These are phyloP conservation scores for Farysia itapuensis DNA, from an alignment of 1,284 basidiomycete species.

Conservation along the genomic window DNA sequence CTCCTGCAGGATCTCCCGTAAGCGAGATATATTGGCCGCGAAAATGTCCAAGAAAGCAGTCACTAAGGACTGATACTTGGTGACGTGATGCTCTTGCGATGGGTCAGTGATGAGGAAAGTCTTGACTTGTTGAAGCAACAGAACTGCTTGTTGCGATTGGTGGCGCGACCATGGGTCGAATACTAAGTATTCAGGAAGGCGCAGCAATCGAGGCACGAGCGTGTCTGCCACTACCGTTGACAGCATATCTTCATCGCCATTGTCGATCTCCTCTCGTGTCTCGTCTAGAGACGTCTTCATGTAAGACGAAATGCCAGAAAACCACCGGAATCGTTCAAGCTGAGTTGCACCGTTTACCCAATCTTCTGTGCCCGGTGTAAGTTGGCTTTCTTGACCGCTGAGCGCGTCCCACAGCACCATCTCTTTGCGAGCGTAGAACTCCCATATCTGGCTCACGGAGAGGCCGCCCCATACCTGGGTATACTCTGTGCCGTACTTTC, in stretches of 20 bases:
- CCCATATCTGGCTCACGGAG: slow-evolving; percentile 49
- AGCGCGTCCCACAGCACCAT: slow-evolving; percentile 35
- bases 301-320: slow-evolving; percentile 9
- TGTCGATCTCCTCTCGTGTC: background rate
- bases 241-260: slow-evolving; percentile 50
- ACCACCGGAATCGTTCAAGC: slow-evolving; percentile 14
- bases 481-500: slow-evolving; percentile 44
- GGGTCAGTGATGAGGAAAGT: background rate
- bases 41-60: slow-evolving; percentile 9
- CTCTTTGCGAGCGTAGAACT: slow-evolving; percentile 50
- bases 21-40: background rate
- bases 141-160: background rate
- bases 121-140: background rate
- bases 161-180: slow-evolving; percentile 29
- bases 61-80: slow-evolving; percentile 5
- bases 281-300: background rate
- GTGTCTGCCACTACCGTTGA: slow-evolving; percentile 31
- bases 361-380: background rate
- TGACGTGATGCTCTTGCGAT: too few species aligned
- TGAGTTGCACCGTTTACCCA: background rate
- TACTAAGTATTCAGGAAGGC: slow-evolving; percentile 15
- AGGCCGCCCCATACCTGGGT: slow-evolving; percentile 52
- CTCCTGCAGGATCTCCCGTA: slow-evolving; percentile 4
- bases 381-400: background rate
- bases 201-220: slow-evolving; percentile 27